Evolutionary conservation across 768 basidiomycete species (phyloP).

Genomic region (Boletus edulis): DNA sequence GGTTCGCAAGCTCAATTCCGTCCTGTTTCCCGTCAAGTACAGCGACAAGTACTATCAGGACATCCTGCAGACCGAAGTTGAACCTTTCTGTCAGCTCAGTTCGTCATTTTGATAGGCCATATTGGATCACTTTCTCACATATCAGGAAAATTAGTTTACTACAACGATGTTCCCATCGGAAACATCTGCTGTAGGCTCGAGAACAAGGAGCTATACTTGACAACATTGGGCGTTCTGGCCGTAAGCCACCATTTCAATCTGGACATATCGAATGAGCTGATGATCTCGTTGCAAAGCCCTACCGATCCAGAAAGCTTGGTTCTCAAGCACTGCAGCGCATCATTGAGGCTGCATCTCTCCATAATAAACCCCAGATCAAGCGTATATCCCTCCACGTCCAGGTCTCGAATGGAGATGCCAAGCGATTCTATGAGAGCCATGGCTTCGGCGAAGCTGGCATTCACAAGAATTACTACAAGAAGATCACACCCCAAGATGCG

Average conservation of each 20-base stretch:
- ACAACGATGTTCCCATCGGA: slow-evolving; percentile 90
- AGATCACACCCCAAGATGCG: slow-evolving; percentile 78
- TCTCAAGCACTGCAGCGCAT: slow-evolving; percentile 69
- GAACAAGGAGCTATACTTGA: slow-evolving; percentile 64
- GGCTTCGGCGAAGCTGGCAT: slow-evolving; percentile 70
- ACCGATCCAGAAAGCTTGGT: slow-evolving; percentile 76
- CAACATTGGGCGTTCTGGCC: slow-evolving; percentile 91
- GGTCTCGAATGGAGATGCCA: slow-evolving; percentile 73
- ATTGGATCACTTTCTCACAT: slow-evolving; percentile 22
- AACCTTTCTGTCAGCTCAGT: slow-evolving; percentile 89
- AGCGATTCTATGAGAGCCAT: slow-evolving; percentile 79
- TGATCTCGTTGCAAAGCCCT: slow-evolving; percentile 53
- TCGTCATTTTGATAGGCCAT: slow-evolving; percentile 32
- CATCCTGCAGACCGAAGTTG: slow-evolving; percentile 71
- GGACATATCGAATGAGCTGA: slow-evolving; percentile 14
- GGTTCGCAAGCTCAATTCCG: slow-evolving; percentile 57
- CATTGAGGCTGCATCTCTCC: slow-evolving; percentile 57
- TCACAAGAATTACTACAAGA: slow-evolving; percentile 84
- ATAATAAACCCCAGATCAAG: slow-evolving; percentile 59
- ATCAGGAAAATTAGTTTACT: slow-evolving; percentile 62
- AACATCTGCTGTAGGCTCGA: slow-evolving; percentile 86
- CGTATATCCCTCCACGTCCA: slow-evolving; percentile 86
- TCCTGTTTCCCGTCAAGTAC: slow-evolving; percentile 88
- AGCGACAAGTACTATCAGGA: slow-evolving; percentile 86
- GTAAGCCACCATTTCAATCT: slow-evolving; percentile 43